phyloP scores from a whole-genome alignment of 1,284 basidiomycete species.

The Microbotryum scabiosae region DNA sequence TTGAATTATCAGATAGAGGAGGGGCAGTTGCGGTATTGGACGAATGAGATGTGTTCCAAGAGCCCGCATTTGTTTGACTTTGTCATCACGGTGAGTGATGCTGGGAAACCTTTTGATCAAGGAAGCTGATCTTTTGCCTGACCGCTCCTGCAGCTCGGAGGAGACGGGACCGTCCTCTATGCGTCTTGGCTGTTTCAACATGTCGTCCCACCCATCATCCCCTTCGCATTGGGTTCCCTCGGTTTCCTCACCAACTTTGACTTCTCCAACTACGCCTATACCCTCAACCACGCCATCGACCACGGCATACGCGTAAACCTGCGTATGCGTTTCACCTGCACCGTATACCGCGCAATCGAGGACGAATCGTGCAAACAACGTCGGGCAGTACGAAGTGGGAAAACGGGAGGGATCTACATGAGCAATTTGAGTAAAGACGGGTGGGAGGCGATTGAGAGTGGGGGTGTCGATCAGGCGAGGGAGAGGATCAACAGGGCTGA shows the following conservation, averaged over 20 bases:
- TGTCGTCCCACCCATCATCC: slow-evolving; percentile 92
- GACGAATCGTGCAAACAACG: slow-evolving; percentile 44
- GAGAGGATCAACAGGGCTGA: slow-evolving; percentile 74
- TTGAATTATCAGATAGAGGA: slow-evolving; percentile 46
- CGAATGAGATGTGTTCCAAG: slow-evolving; percentile 85
- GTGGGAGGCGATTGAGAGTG: slow-evolving; percentile 88
- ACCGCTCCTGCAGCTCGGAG: slow-evolving; percentile 60
- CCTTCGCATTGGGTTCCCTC: slow-evolving; percentile 95
- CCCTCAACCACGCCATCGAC: slow-evolving; percentile 84
- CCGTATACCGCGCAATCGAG: slow-evolving; percentile 82
- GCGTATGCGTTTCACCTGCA: slow-evolving; percentile 98
- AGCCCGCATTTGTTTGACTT: slow-evolving; percentile 95
- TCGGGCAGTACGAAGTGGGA: slow-evolving; percentile 75
- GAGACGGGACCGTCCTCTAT: slow-evolving; percentile 96
- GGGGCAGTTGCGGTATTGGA: slow-evolving; percentile 96
- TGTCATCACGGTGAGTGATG: slow-evolving; percentile 76
- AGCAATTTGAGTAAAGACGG: slow-evolving; percentile 75
- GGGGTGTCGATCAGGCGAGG: slow-evolving; percentile 57
- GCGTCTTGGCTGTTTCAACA: slow-evolving; percentile 99
- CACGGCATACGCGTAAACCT: slow-evolving; percentile 93
- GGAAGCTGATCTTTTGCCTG: slow-evolving; percentile 6
- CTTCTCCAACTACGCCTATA: slow-evolving; percentile 74
- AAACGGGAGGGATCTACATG: slow-evolving; percentile 91
- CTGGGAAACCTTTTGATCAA: background rate
- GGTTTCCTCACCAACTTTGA: slow-evolving; percentile 99